Percentiles rank a stretch among this genome's conserved stretches.
phyloP scores from a whole-genome alignment of 129 eudicot species.

The Helichrysum umbraculigerum region DNA sequence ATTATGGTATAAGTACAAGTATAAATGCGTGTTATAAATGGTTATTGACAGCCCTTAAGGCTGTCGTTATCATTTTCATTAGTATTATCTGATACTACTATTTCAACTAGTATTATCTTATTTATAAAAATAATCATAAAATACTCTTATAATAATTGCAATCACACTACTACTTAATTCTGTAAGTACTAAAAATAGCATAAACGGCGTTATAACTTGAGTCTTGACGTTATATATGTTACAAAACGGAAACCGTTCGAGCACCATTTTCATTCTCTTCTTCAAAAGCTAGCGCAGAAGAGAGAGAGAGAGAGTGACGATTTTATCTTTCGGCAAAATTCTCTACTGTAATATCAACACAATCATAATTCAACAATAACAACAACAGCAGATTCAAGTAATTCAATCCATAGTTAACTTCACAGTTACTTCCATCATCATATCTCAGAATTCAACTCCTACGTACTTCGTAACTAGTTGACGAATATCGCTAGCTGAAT shows the following conservation, averaged over 20 bases:
- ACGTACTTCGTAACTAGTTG: too few relatives aligned
- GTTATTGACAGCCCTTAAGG: too few relatives aligned
- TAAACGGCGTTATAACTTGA: conserved; percentile 30
- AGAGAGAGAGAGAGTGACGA: background rate
- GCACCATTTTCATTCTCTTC: conserved; percentile 20
- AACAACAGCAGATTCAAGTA: conserved; percentile 8
- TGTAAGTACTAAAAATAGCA: too few relatives aligned
- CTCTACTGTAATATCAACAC: conserved; percentile 9
- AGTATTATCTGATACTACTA: too few relatives aligned
- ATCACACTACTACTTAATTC: too few relatives aligned
- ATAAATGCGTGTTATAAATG: too few relatives aligned
- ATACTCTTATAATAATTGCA: too few relatives aligned
- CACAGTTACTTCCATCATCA: background rate
- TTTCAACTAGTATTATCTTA: too few relatives aligned
- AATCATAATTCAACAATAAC: conserved; percentile 6
- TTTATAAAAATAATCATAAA: too few relatives aligned
- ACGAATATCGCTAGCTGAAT: conserved; percentile 16
- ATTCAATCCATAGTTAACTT: conserved; percentile 6
- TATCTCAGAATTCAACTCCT: conserved; percentile 14
- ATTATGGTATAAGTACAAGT: too few relatives aligned
- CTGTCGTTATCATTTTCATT: too few relatives aligned
- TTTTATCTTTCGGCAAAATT: background rate
- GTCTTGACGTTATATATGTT: conserved; percentile 20
- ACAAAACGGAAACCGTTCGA: conserved; percentile 30
- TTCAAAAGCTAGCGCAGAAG: conserved; percentile 8